Evolutionary conservation across 176 grass and related monocot genomes (phyloP).

Genomic region (Miscanthus lutarioriparius): DNA sequence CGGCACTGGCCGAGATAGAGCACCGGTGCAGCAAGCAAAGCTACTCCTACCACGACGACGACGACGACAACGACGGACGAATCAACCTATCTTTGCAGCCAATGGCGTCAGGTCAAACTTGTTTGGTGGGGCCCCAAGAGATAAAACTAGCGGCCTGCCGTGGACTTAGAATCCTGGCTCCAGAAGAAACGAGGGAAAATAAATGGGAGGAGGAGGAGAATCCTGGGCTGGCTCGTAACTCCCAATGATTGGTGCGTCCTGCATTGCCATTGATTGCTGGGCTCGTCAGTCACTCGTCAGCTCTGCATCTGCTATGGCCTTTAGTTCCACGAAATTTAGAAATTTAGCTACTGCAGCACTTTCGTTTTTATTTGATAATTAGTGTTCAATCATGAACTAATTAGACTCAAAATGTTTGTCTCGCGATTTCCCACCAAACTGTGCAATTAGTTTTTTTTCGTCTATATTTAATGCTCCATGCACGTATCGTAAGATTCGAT

Average conservation of each 20-base stretch:
- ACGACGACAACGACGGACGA: background rate
- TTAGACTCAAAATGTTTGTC: too few relatives aligned
- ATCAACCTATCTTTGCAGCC: background rate
- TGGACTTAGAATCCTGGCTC: conserved; percentile 7
- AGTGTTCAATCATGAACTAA: too few relatives aligned
- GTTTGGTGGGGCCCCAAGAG: background rate
- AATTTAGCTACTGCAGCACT: too few relatives aligned
- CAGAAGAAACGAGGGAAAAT: background rate
- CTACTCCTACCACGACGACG: background rate
- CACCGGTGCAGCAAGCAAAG: background rate
- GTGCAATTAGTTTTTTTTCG: too few relatives aligned
- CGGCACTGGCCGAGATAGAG: too few relatives aligned
- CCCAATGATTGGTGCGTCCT: conserved; percentile 23
- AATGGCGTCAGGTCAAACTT: conserved; percentile 27
- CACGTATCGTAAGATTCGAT: too few relatives aligned
- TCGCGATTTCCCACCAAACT: too few relatives aligned
- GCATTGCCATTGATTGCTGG: background rate
- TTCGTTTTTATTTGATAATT: too few relatives aligned
- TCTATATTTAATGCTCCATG: too few relatives aligned
- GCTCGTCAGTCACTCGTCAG: background rate
- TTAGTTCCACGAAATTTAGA: too few relatives aligned
- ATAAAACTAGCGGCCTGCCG: background rate
- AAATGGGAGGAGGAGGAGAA: background rate
- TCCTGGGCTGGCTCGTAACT: background rate
- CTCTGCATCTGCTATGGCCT: background rate